A percentile compares a stretch with the other conserved stretches of the same genome.
Evolutionary conservation across 1,284 basidiomycete genomes (phyloP).

Genomic region (Ceratobasidium sp.): DNA sequence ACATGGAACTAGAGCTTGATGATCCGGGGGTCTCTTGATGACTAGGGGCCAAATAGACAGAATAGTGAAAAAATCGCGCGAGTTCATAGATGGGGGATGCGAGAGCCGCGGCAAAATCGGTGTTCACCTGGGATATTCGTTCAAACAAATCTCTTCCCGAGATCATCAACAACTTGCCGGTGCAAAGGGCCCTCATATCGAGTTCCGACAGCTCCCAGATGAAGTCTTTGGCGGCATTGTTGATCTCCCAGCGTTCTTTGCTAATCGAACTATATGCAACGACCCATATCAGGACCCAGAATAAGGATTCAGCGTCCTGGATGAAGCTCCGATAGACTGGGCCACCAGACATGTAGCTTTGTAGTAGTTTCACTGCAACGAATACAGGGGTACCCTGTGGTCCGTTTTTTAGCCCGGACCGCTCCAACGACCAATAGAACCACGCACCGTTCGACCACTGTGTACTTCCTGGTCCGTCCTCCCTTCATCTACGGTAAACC

Average conservation of each 20-base stretch:
- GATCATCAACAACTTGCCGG: background rate
- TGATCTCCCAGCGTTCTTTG: background rate
- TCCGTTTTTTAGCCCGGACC: too few species aligned
- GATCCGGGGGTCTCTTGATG: too few species aligned
- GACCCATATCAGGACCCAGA: conserved; percentile 16
- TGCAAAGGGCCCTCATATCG: background rate
- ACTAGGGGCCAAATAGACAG: too few species aligned
- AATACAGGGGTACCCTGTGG: conserved; percentile 9
- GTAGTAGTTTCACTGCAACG: background rate
- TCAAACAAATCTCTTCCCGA: background rate
- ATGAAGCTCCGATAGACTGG: background rate
- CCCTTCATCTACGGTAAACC: background rate
- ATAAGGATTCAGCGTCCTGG: background rate
- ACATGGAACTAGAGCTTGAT: too few species aligned
- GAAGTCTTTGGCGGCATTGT: background rate
- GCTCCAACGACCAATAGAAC: too few species aligned
- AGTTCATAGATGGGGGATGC: too few species aligned
- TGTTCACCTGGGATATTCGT: background rate
- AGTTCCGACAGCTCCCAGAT: background rate
- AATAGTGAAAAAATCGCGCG: too few species aligned
- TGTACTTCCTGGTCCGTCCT: background rate
- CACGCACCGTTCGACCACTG: conserved; percentile 1
- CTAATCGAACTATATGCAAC: background rate
- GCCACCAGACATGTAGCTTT: background rate
- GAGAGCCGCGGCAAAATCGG: background rate